Evolutionary conservation across 768 basidiomycete genomes (phyloP), one percentile per base, ranked within the genome.

Genomic region (Tulasnella sp.): DNA sequence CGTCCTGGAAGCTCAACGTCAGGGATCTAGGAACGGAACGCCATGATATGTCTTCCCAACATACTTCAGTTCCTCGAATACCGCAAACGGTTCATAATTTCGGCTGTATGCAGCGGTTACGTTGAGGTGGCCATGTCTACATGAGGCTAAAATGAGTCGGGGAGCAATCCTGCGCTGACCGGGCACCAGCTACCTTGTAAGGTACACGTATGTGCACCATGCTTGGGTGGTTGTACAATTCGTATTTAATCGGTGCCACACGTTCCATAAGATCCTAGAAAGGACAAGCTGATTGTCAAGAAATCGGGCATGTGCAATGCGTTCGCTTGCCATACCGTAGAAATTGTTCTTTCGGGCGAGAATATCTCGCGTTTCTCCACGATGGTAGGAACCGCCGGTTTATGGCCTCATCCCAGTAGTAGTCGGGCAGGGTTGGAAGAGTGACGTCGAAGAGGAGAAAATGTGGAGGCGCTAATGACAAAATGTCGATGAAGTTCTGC

Each of bases 51-150:
- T 16, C 12, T 18, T 38, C 38, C 27, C 34, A 38, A 85, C 88
- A 80, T 81, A 94, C 94, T 94, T 95, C 85, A 93, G 88, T 83
- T 93, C 90, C 81, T 94, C 88, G 83, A 94, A 92, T n/a, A 94
- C 86, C 0, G 86, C 83, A 18, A 91, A 82, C 12, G 93, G 92
- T 82, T 90, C 90, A 84, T 91, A 95, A 79, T 84, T 88, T 80
- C 94, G 88, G 14, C 94, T 93, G 1, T 91, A 87, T 7, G 86
- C 87, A 81, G 93, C 90, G 21, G 92, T 87, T 82, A 92, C 89
- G 82, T 94, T 94, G 3, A 91, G 92, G 40, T 91, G 88, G 44
- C 92, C 93, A 82, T 91, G 93, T 74, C 92, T 68, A 68, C 27
- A 68, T 4, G 62, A 52, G 18, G 18, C 27, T 6, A 68, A 68